phyloP scores from a whole-genome alignment of 768 basidiomycete genomes.

The Fomitopsis serialis region DNA sequence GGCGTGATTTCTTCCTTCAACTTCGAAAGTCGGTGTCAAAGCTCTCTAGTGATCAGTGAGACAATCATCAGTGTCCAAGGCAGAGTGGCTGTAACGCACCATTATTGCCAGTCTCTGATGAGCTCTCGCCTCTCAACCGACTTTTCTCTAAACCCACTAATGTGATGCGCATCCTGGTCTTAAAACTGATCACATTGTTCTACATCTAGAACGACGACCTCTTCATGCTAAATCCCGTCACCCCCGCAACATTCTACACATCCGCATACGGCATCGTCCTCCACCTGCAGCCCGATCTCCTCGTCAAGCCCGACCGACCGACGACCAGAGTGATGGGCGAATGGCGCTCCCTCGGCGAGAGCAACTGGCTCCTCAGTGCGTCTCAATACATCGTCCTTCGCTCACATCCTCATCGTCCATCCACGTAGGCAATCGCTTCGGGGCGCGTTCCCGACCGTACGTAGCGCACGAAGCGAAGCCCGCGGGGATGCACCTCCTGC shows the following conservation, averaged over 20 bases:
- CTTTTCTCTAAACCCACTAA: no score
- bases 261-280: slow-evolving; percentile 32
- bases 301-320: slow-evolving; percentile 22
- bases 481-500: slow-evolving; percentile 27
- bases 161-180: no score
- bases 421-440: slow-evolving; percentile 29
- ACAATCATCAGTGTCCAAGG: no score
- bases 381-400: not conserved
- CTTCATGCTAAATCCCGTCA: slow-evolving; percentile 27
- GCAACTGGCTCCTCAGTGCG: slow-evolving; percentile 29
- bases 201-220: slow-evolving; percentile 35
- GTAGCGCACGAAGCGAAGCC: slow-evolving; percentile 34
- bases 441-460: slow-evolving; percentile 31
- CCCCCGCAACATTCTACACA: slow-evolving; percentile 26
- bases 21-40: no score
- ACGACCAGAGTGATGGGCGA: slow-evolving; percentile 23
- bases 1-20: not conserved
- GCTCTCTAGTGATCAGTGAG: no score
- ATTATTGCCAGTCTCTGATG: no score
- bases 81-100: no score
- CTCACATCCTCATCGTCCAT: not conserved
- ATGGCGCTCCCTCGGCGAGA: slow-evolving; percentile 32
- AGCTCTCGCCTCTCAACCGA: no score
- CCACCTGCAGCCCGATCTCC: slow-evolving; percentile 28
- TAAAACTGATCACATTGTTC: no score